phyloP scores from a whole-genome alignment of 2,329 filamentous ascomycete genomes.

The Diaporthe sp. region DNA sequence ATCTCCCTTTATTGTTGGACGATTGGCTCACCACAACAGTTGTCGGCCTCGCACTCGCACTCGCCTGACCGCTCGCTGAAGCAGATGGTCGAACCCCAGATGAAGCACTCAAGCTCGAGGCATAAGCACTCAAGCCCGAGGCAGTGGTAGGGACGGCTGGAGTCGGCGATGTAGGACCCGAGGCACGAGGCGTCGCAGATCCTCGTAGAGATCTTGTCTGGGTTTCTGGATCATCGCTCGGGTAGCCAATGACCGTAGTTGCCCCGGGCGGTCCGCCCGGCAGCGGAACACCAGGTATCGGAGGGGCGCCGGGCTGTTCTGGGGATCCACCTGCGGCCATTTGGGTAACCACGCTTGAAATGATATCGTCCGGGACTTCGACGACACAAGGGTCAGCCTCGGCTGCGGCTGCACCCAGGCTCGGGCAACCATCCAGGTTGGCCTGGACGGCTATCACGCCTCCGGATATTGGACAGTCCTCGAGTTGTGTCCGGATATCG shows the following conservation, averaged over 20 bases:
- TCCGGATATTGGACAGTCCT: neutral
- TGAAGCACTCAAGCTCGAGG: neutral
- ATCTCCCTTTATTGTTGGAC: neutral
- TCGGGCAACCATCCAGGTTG: neutral
- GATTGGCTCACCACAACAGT: neutral
- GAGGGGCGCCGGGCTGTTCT: neutral
- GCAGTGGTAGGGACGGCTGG: neutral
- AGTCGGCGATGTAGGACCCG: neutral
- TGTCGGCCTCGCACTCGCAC: neutral
- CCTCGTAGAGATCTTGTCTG: neutral
- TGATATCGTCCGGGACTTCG: slow-evolving; percentile 1
- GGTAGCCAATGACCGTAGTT: slow-evolving; percentile 15
- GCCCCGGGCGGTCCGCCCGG: neutral
- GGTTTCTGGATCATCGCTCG: neutral
- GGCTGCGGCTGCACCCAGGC: neutral
- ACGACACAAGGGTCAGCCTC: slow-evolving; percentile 17
- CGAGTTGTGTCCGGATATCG: neutral
- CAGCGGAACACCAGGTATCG: slow-evolving; percentile 8
- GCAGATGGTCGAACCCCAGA: neutral
- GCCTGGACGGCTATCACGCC: neutral
- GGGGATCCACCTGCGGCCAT: neutral
- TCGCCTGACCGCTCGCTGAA: neutral
- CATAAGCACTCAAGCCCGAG: neutral
- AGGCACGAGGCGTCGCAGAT: neutral
- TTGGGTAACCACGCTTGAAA: neutral